Percentiles rank a stretch among this genome's conserved stretches.
Evolutionary conservation across 352 stramenopile species (phyloP).

Genomic region (Phytophthora pluvialis): DNA sequence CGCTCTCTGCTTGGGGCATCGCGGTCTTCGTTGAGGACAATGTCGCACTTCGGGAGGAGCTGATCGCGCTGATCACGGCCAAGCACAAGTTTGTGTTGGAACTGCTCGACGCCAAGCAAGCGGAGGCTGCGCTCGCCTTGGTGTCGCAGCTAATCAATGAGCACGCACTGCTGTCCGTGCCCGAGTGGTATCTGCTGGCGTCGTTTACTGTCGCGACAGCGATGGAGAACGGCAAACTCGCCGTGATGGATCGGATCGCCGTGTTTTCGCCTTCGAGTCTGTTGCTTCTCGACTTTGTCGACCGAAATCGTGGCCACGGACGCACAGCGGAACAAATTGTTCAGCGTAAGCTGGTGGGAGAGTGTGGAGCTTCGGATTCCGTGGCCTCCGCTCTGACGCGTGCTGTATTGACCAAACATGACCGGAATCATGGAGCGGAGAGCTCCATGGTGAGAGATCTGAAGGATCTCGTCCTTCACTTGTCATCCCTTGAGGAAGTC

Average conservation of each 20-base stretch:
- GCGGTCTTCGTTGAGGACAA: slow-evolving; percentile 22
- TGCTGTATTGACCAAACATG: slow-evolving; percentile 1
- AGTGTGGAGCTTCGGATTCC: slow-evolving; percentile 23
- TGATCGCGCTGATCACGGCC: slow-evolving; percentile 37
- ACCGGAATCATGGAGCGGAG: slow-evolving; percentile 1
- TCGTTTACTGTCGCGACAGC: slow-evolving; percentile 37
- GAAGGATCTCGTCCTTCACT: slow-evolving; percentile 20
- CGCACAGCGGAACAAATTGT: slow-evolving; percentile 14
- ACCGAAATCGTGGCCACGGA: neutral
- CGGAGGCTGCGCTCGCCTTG: slow-evolving; percentile 40
- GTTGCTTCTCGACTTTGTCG: slow-evolving; percentile 6
- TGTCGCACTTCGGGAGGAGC: slow-evolving; percentile 22
- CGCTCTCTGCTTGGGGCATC: slow-evolving; percentile 20
- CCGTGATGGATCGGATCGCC: slow-evolving; percentile 32
- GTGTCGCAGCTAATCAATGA: slow-evolving; percentile 63
- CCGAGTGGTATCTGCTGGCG: slow-evolving; percentile 55
- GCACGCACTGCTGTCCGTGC: slow-evolving; percentile 52
- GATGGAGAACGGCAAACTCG: slow-evolving; percentile 40
- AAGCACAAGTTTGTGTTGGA: slow-evolving; percentile 55
- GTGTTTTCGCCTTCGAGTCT: neutral
- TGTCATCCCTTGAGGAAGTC: slow-evolving; percentile 13
- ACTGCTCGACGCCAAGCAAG: slow-evolving; percentile 34
- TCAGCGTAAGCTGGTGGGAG: slow-evolving; percentile 24
- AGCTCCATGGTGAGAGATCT: slow-evolving; percentile 13
- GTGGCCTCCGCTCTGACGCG: slow-evolving; percentile 18